A percentile compares a stretch with the other conserved stretches of the same genome.
phyloP scores from a whole-genome alignment of 345 rosid species.

The Moricandia moricandioides region DNA sequence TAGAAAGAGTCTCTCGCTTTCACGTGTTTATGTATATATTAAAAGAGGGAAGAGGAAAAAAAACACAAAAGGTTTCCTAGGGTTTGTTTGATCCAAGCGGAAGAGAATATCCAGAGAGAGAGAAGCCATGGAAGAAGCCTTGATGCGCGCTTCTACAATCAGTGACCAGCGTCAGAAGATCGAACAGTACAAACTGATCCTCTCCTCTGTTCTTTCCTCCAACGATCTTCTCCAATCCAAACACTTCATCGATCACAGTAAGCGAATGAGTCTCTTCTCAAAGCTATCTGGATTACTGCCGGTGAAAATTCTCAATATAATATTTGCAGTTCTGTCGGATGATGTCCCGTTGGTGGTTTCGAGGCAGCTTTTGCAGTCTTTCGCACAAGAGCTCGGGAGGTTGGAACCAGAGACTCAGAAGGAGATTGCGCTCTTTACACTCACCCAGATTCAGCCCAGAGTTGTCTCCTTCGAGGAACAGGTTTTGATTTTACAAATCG shows the following conservation, averaged over 20 bases:
- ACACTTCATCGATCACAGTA: slow-evolving; percentile 85
- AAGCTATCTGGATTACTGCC: neutral
- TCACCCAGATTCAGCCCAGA: slow-evolving; percentile 93
- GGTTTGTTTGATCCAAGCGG: slow-evolving; percentile 32
- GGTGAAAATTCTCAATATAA: neutral
- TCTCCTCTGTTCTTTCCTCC: slow-evolving; percentile 77
- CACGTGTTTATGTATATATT: neutral
- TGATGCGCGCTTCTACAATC: slow-evolving; percentile 69
- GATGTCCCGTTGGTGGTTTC: slow-evolving; percentile 91
- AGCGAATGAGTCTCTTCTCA: slow-evolving; percentile 16
- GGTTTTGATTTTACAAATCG: slow-evolving; percentile 39
- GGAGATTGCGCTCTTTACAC: slow-evolving; percentile 86
- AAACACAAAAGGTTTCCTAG: slow-evolving; percentile 20
- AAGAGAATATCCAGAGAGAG: slow-evolving; percentile 11
- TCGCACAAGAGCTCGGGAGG: slow-evolving; percentile 81
- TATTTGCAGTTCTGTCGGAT: slow-evolving; percentile 72
- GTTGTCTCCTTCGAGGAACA: slow-evolving; percentile 98
- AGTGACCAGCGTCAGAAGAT: slow-evolving; percentile 95
- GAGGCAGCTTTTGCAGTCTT: slow-evolving; percentile 86
- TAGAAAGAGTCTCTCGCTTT: neutral
- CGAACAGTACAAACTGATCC: slow-evolving; percentile 94
- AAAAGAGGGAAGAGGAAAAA: neutral
- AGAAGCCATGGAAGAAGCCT: slow-evolving; percentile 68
- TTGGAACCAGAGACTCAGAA: slow-evolving; percentile 77
- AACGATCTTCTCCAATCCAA: slow-evolving; percentile 75